Evolutionary conservation across 371 early-diverging fungal genomes (phyloP).

Genomic region (Quaeritorhiza haematococci): DNA sequence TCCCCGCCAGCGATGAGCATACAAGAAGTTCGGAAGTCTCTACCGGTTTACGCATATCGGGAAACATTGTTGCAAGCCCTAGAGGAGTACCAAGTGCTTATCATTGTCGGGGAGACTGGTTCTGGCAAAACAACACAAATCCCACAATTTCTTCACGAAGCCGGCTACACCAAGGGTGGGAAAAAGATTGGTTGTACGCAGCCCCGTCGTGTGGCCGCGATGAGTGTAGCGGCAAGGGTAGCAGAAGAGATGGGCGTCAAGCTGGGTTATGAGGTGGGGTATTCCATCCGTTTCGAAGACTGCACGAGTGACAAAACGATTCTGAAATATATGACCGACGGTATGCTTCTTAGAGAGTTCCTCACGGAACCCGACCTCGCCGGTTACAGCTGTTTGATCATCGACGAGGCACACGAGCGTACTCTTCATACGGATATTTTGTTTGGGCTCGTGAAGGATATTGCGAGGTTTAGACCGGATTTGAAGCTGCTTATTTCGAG

Average conservation of each 20-base stretch:
- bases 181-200: slow-evolving; percentile 98
- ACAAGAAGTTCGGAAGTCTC: slow-evolving; percentile 81
- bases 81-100: slow-evolving; percentile 75
- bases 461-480: slow-evolving; percentile 88
- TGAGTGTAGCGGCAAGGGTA: slow-evolving; percentile 96
- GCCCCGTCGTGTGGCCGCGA: slow-evolving; percentile 98
- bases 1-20: slow-evolving; percentile 63
- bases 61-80: slow-evolving; percentile 78
- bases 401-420: slow-evolving; percentile 99
- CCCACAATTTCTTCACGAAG: slow-evolving; percentile 96
- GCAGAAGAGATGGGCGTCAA: slow-evolving; percentile 93
- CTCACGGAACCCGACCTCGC: slow-evolving; percentile 94
- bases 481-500: slow-evolving; percentile 95
- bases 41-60: slow-evolving; percentile 87
- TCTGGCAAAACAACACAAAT: slow-evolving; percentile 99
- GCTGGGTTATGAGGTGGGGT: slow-evolving; percentile 93
- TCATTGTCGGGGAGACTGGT: slow-evolving; percentile 98
- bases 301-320: slow-evolving; percentile 92
- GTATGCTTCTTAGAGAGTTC: slow-evolving; percentile 97
- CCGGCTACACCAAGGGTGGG: slow-evolving; percentile 80
- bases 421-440: slow-evolving; percentile 97
- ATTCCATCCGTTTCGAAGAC: slow-evolving; percentile 97
- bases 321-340: slow-evolving; percentile 98
- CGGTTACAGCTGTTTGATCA: slow-evolving; percentile 87
- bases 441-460: slow-evolving; percentile 96